Evolutionary conservation across 352 stramenopile species (phyloP).

Genomic region (Peronospora belbahrii): DNA sequence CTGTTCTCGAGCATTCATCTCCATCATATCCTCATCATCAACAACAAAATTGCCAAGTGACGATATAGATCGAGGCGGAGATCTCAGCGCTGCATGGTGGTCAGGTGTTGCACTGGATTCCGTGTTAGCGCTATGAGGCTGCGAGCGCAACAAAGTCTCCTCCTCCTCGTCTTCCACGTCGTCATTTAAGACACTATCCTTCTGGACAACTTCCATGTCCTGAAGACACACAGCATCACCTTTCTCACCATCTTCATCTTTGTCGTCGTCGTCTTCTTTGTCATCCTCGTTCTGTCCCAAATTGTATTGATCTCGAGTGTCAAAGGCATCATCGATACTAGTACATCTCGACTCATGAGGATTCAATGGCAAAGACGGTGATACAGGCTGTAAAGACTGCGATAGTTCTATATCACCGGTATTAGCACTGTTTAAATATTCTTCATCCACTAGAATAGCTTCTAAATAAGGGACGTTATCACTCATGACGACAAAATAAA

Average conservation of each 20-base stretch:
- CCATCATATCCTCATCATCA: slow-evolving; percentile 55
- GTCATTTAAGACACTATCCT: slow-evolving; percentile 12
- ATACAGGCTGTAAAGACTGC: not conserved
- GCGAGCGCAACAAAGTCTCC: slow-evolving; percentile 4
- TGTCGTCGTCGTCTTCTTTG: too few species aligned
- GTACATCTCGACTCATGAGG: slow-evolving; percentile 16
- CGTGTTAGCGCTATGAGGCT: slow-evolving; percentile 2
- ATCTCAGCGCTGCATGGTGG: slow-evolving; percentile 13
- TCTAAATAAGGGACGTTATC: slow-evolving; percentile 16
- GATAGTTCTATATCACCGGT: slow-evolving; percentile 9
- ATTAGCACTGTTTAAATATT: slow-evolving; percentile 17
- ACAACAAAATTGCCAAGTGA: slow-evolving; percentile 21
- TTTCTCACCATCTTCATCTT: slow-evolving; percentile 8
- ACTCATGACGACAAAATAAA: slow-evolving; percentile 14
- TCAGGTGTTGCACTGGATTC: slow-evolving; percentile 1
- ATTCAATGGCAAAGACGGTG: slow-evolving; percentile 1
- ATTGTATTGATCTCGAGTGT: slow-evolving; percentile 19
- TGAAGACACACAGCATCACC: not conserved
- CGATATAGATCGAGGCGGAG: slow-evolving; percentile 19
- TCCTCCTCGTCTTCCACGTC: slow-evolving; percentile 9
- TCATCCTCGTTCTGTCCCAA: slow-evolving; percentile 8
- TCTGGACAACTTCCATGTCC: not conserved
- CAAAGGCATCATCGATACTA: slow-evolving; percentile 32
- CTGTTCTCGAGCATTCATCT: slow-evolving; percentile 80
- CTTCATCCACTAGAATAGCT: slow-evolving; percentile 26